Evolutionary conservation across 2,329 filamentous ascomycete species (phyloP), one percentile per base, ranked within the genome.

Genomic region (Sphaerulina populicola): DNA sequence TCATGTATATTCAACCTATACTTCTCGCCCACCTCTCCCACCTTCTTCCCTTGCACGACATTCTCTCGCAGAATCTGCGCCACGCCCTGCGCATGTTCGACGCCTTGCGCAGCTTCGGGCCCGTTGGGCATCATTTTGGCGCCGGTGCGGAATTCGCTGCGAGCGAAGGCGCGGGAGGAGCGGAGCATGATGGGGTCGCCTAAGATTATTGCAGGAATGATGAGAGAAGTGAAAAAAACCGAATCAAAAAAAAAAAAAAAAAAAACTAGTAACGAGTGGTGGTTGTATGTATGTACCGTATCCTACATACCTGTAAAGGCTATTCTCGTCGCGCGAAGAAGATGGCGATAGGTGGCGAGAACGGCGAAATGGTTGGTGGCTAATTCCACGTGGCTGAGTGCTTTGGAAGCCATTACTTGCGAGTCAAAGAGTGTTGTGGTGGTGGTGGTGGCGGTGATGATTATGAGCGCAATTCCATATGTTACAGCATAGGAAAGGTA

Each of bases 261-360:
- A n/a, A n/a, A n/a, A n/a, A n/a, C n/a, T n/a, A n/a, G n/a, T n/a
- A n/a, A n/a, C 23, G 18, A 18, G 23, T 27, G 23, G 23, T 27
- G 4, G 23, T 6, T 15, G 21, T 18, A 18, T 18, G 40, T 3
- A 33, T 10, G 31, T 33, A 18, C 18, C 18, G n/a, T n/a, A n/a
- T n/a, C n/a, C n/a, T n/a, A n/a, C n/a, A n/a, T 44, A 91, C 89
- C 87, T 73, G 84, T 74, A 67, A 98, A 98, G 54, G 90, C 89
- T 58, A 94, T 75, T 57, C 82, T 77, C 31, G 87, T 82, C 18
- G 90, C 86, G 56, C 91, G 88, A 61, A 94, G 76, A 38, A 97
- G 74, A 60, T 85, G 77, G 64, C 89, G 77, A 72, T 96, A 97
- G 35, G 88, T 88, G 64, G 78, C 75, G 49, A 88, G 72, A 12